Base-by-base conservation (phyloP, 2,329 filamentous ascomycete genomes). In the Zymoseptoria tritici region DNA sequence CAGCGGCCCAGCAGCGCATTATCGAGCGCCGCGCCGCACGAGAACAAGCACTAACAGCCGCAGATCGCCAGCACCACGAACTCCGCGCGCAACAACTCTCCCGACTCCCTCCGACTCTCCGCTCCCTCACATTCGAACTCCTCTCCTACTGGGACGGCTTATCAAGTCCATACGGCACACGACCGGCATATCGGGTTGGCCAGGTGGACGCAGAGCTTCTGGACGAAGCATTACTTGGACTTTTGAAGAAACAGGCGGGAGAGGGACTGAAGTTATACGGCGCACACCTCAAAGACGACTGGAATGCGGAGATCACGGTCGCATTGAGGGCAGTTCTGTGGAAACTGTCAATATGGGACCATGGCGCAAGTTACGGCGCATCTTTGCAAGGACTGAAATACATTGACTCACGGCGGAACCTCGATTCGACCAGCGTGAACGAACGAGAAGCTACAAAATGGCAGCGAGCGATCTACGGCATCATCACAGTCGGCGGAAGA, bases 341-440 rank as follows among this genome's bases (percentile, higher is more conserved):
- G 80, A 99, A 99, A 76, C 83, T 99, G 63, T 91, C 89, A 16
- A 87, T 99, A 60, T 99, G 94, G 94, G 92, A 97, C 74, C 90
- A 97, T 74, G 87, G 96, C 73, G 90, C 94, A 49, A 95, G 90
- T 4, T 97, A 99, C 74, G 94, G 94, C 61, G 94, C 94, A 9
- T 87, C 90, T 42, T 79, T 99, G 55, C 94, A 99, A 75, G 96
- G 96, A 64, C 81, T 99, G 26, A 87, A 87, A 71, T 97, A 93
- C 71, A 89, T 90, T 9, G 93, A 97, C 72, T 92, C 91, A 54
- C 83, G 93, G 62, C 60, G 58, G 55, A 60, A 64, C 29, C 49
- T 57, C 11, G 54, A 60, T 46, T 56, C 60, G 20, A 60, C 57
- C 26, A 55, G 31, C 51, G 55, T 65, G 20, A 51, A 54, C 26